Percentiles rank a stretch among this genome's conserved stretches.
Evolutionary conservation across 371 early-diverging fungal species (phyloP).

Genomic region (Mortierella polycephala): DNA sequence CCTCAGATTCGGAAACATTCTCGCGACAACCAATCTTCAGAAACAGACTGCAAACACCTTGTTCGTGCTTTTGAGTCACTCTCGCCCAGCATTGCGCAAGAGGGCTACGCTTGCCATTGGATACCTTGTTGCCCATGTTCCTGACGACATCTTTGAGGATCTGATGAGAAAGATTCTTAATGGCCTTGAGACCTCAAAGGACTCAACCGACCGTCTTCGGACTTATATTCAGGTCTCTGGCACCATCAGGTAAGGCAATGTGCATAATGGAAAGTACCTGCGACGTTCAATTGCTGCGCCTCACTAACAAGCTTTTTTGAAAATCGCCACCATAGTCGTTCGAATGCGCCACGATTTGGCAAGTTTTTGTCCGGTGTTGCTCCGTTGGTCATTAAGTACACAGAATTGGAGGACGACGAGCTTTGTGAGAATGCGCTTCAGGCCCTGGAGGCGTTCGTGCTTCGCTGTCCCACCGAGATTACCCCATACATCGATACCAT

Average conservation of each 20-base stretch:
- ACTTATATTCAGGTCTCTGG: slow-evolving; percentile 80
- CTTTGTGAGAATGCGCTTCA: slow-evolving; percentile 88
- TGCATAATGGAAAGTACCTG: not conserved
- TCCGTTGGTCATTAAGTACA: slow-evolving; percentile 70
- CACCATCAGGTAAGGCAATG: slow-evolving; percentile 69
- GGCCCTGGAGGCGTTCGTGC: slow-evolving; percentile 84
- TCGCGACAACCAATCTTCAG: slow-evolving; percentile 62
- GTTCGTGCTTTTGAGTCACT: slow-evolving; percentile 74
- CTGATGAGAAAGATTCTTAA: slow-evolving; percentile 60
- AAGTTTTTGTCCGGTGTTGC: slow-evolving; percentile 75
- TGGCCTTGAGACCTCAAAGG: slow-evolving; percentile 60
- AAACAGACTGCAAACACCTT: slow-evolving; percentile 71
- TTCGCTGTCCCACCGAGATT: slow-evolving; percentile 82
- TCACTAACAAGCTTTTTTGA: slow-evolving; percentile 3
- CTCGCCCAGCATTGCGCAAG: slow-evolving; percentile 86
- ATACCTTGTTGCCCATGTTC: slow-evolving; percentile 73
- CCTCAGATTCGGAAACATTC: slow-evolving; percentile 75
- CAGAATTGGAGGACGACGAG: slow-evolving; percentile 83
- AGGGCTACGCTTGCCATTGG: slow-evolving; percentile 83
- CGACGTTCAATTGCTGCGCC: slow-evolving; percentile 20
- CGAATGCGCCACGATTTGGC: slow-evolving; percentile 75
- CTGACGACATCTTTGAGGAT: slow-evolving; percentile 77
- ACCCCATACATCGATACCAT: slow-evolving; percentile 71
- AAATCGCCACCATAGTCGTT: slow-evolving; percentile 66
- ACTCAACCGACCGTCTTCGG: slow-evolving; percentile 71